phyloP scores from a whole-genome alignment of 1,139 yeast genomes.

The Hyphopichia wangnamkhiaoensis region DNA sequence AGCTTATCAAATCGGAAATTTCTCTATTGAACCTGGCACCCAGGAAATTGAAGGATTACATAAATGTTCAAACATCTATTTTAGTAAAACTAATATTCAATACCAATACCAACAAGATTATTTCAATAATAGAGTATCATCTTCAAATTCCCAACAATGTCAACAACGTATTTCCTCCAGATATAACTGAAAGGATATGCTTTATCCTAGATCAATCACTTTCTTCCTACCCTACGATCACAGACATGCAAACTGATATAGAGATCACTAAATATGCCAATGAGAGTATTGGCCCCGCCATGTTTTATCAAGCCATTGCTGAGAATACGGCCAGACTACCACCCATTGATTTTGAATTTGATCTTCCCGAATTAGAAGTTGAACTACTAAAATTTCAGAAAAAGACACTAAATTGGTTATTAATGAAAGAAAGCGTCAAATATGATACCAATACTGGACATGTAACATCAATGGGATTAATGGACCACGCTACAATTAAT shows the following conservation, averaged over 20 bases:
- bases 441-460: slow-evolving; percentile 31
- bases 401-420: slow-evolving; percentile 65
- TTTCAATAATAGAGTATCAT: neutral
- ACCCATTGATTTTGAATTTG: slow-evolving; percentile 20
- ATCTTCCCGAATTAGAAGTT: slow-evolving; percentile 51
- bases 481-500: slow-evolving; percentile 8
- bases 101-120: neutral
- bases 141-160: neutral
- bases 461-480: slow-evolving; percentile 17
- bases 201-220: neutral
- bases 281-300: slow-evolving; percentile 21
- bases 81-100: neutral
- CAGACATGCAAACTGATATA: neutral
- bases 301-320: slow-evolving; percentile 39
- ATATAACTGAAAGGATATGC: slow-evolving; percentile 2
- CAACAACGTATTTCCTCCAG: slow-evolving; percentile 1
- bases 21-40: neutral
- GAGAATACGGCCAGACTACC: slow-evolving; percentile 30
- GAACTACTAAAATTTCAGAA: slow-evolving; percentile 59
- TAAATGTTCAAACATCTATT: neutral
- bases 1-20: neutral
- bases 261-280: slow-evolving; percentile 6
- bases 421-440: slow-evolving; percentile 56
- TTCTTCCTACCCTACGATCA: neutral
- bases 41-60: slow-evolving; percentile 1